Conservation (phyloP, 2,329 filamentous ascomycete species). For the Calonectria leucothoes region DNA sequence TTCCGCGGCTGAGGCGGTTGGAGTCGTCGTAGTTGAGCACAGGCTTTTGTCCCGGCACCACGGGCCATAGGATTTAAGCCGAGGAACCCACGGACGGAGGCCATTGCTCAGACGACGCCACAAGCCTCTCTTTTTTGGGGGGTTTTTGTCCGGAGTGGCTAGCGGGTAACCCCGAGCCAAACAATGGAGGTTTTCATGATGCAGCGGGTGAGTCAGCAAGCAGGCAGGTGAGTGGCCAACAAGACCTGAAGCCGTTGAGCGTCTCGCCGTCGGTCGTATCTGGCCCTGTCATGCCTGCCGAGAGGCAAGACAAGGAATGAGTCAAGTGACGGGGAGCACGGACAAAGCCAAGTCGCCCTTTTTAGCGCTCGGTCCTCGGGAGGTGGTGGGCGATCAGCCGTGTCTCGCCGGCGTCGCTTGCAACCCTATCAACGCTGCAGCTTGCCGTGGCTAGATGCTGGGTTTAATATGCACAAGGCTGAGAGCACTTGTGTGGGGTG, state of each 20-base stretch:
- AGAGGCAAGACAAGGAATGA: not conserved
- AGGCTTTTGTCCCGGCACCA: not conserved
- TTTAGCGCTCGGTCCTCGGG: not conserved
- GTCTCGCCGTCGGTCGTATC: not conserved
- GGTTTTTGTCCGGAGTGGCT: not conserved
- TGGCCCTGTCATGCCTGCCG: not conserved
- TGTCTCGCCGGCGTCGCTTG: not conserved
- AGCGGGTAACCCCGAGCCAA: not conserved
- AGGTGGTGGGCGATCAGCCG: not conserved
- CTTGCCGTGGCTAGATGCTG: not conserved
- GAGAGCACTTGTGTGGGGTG: not conserved
- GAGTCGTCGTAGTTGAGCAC: not conserved
- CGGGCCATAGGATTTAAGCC: not conserved
- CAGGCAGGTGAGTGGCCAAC: too few relatives aligned
- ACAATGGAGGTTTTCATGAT: not conserved
- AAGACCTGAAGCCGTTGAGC: not conserved
- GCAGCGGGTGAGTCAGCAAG: not conserved
- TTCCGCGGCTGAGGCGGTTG: conserved; percentile 7
- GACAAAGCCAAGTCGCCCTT: not conserved
- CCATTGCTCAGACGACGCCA: conserved; percentile 1
- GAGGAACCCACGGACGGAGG: not conserved
- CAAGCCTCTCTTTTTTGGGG: not conserved
- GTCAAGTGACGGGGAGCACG: not conserved
- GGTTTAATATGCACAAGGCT: not conserved
- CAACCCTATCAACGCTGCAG: not conserved